Evolutionary conservation across 2,329 filamentous ascomycete genomes (phyloP).

Genomic region (Fonsecaea pugnacius): DNA sequence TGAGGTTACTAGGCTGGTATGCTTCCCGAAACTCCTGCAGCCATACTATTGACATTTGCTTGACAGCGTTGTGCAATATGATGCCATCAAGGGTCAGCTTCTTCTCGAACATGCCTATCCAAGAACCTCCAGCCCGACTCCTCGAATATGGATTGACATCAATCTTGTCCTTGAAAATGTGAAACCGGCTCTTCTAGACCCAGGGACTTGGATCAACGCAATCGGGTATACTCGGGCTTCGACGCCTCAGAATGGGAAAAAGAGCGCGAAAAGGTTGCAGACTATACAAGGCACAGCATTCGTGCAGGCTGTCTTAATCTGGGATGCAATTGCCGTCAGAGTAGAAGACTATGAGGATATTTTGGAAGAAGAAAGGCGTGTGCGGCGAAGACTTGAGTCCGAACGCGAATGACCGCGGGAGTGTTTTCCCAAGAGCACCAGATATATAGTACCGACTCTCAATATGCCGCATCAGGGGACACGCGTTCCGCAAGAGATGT

Average conservation of each 20-base stretch:
- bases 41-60: conserved; percentile 19
- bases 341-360: conserved; percentile 72
- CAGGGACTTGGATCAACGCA: conserved; percentile 85
- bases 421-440: neutral
- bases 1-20: conserved; percentile 91
- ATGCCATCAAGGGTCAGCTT: conserved; percentile 63
- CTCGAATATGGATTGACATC: conserved; percentile 69
- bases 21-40: conserved; percentile 40
- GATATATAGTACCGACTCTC: neutral
- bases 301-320: conserved; percentile 79
- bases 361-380: conserved; percentile 46
- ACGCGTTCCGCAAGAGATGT: neutral
- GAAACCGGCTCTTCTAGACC: conserved; percentile 63
- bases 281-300: conserved; percentile 43
- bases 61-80: conserved; percentile 57
- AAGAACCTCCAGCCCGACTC: conserved; percentile 40
- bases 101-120: conserved; percentile 71
- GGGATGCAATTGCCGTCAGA: conserved; percentile 74
- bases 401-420: conserved; percentile 11
- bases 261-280: conserved; percentile 19
- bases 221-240: conserved; percentile 70
- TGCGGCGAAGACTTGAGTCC: conserved; percentile 17
- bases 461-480: neutral
- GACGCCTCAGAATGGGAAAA: conserved; percentile 38
- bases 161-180: conserved; percentile 70